A percentile compares a stretch with the other conserved stretches of the same genome.
phyloP scores from a whole-genome alignment of 225 moss, liverwort and hornwort genomes.

The Sphagnum contortum region DNA sequence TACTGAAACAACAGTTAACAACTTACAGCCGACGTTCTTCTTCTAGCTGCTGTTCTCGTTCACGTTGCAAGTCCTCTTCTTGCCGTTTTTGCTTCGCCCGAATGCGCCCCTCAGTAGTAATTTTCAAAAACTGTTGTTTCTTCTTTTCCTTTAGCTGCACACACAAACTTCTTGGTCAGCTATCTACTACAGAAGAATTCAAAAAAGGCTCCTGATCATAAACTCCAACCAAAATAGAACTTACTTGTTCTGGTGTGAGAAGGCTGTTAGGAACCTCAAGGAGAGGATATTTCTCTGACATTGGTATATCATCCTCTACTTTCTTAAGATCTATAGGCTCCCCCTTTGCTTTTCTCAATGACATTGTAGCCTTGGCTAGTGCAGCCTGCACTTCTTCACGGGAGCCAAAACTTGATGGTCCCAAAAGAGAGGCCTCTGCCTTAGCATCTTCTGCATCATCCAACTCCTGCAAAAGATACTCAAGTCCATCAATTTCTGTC shows the following conservation, averaged over 20 bases:
- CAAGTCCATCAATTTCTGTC: constrained; percentile 67
- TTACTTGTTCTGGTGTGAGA: constrained; percentile 81
- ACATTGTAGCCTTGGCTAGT: constrained; percentile 57
- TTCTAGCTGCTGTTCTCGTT: constrained; percentile 83
- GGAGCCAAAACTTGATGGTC: constrained; percentile 76
- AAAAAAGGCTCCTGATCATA: too few species aligned
- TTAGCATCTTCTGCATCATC: constrained; percentile 65
- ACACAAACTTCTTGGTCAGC: constrained; percentile 10
- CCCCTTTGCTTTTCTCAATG: constrained; percentile 75
- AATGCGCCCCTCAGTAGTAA: constrained; percentile 86
- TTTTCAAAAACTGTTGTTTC: constrained; percentile 83
- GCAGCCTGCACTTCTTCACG: constrained; percentile 68
- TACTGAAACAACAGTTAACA: not conserved
- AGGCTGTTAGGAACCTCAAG: constrained; percentile 84
- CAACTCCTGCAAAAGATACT: constrained; percentile 65
- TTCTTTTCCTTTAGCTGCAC: constrained; percentile 86
- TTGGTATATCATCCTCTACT: constrained; percentile 55
- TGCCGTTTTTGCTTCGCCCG: constrained; percentile 85
- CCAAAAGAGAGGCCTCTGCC: constrained; percentile 60
- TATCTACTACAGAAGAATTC: not conserved
- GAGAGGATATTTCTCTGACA: constrained; percentile 76
- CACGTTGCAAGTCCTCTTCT: constrained; percentile 61
- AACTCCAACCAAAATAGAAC: not conserved
- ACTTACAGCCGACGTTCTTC: constrained; percentile 90
- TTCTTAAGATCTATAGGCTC: constrained; percentile 64